Conservation (phyloP, 2,329 filamentous ascomycete species). For the Davidsoniella virescens region DNA sequence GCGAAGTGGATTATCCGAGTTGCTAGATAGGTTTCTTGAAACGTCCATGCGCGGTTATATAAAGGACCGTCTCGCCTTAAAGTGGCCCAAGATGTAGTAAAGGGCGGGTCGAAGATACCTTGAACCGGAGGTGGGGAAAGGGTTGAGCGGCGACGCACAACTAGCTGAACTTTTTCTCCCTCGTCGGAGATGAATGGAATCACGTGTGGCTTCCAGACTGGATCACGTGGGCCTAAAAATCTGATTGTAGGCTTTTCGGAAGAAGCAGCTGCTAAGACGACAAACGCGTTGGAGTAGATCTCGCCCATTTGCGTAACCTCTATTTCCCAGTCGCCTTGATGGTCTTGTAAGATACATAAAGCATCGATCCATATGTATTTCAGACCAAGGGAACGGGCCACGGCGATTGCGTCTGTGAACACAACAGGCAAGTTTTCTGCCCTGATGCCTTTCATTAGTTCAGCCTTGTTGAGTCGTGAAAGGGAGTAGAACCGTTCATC, state of each 20-base stretch:
- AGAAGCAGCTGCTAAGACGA: slow-evolving; percentile 13
- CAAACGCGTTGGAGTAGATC: slow-evolving; percentile 13
- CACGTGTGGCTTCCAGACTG: slow-evolving; percentile 9
- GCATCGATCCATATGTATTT: slow-evolving; percentile 21
- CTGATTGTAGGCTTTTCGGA: slow-evolving; percentile 6
- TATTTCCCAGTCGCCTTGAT: slow-evolving; percentile 12
- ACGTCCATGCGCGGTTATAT: slow-evolving; percentile 15
- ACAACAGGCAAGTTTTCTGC: slow-evolving; percentile 13
- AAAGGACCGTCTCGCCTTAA: slow-evolving; percentile 14
- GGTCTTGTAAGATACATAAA: slow-evolving; percentile 20
- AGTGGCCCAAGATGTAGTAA: slow-evolving; percentile 11
- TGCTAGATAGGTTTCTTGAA: slow-evolving; percentile 11
- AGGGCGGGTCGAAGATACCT: slow-evolving; percentile 12
- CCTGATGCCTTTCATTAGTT: slow-evolving; percentile 8
- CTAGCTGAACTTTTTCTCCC: not conserved
- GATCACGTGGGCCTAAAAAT: slow-evolving; percentile 8
- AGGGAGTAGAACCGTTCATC: slow-evolving; percentile 3
- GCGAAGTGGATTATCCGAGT: slow-evolving; percentile 4
- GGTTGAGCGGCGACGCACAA: slow-evolving; percentile 7
- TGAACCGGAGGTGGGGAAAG: slow-evolving; percentile 7
- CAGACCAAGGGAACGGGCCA: slow-evolving; percentile 16
- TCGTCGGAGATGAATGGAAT: not conserved
- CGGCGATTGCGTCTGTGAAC: slow-evolving; percentile 18
- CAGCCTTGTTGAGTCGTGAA: slow-evolving; percentile 6
- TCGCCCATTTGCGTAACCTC: slow-evolving; percentile 14